phyloP scores from a whole-genome alignment of 768 basidiomycete genomes.

The Tricholoma sp. region DNA sequence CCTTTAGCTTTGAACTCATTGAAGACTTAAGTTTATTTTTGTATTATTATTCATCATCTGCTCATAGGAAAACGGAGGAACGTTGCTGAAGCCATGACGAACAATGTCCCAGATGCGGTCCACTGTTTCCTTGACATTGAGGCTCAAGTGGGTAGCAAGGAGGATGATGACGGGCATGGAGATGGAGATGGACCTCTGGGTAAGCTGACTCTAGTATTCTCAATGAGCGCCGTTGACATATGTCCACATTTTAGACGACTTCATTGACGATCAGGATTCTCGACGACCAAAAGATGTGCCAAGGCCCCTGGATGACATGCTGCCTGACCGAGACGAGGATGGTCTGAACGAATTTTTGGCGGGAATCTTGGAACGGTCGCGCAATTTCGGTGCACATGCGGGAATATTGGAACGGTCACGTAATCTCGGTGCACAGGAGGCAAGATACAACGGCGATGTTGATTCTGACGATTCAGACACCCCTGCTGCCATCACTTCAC shows the following conservation, averaged over 20 bases:
- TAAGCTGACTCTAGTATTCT: background rate
- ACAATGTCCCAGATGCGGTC: background rate
- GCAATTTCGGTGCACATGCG: too few species aligned
- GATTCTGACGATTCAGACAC: too few species aligned
- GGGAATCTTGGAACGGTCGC: too few species aligned
- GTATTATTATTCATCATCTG: background rate
- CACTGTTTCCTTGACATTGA: background rate
- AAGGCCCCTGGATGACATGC: background rate
- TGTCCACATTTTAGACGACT: background rate
- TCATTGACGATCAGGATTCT: constrained; percentile 2
- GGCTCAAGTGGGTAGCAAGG: background rate
- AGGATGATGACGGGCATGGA: background rate
- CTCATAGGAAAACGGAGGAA: constrained; percentile 1
- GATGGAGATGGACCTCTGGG: background rate
- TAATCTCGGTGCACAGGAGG: too few species aligned
- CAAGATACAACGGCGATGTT: too few species aligned
- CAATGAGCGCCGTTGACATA: background rate
- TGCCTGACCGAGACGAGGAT: background rate
- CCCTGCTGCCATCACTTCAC: too few species aligned
- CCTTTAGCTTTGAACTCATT: background rate
- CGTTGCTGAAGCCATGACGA: background rate
- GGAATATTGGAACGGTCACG: too few species aligned
- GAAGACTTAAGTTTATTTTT: background rate
- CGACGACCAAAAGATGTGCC: background rate
- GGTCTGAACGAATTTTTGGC: background rate